These are phyloP conservation scores for Trichophyton benhamiae DNA, from an alignment of 2,329 filamentous ascomycete genomes.

Conservation along the genomic window DNA sequence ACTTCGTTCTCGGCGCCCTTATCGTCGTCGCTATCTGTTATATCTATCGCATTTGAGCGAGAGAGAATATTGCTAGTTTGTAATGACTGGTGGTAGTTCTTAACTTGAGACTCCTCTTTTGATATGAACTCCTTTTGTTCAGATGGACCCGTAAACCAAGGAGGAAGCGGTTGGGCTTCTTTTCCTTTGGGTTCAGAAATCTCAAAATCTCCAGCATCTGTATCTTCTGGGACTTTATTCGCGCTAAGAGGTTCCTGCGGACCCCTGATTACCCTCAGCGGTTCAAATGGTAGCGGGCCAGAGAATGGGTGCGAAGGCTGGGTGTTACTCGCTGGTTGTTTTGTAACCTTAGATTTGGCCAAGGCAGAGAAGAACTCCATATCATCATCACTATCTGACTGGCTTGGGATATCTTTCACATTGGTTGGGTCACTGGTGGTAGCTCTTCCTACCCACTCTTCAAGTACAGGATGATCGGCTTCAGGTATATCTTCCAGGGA, in stretches of 20 bases:
- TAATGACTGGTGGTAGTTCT: slow-evolving; percentile 16
- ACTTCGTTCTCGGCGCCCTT: neutral
- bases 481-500: slow-evolving; percentile 50
- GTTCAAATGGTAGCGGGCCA: slow-evolving; percentile 84
- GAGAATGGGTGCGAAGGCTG: slow-evolving; percentile 48
- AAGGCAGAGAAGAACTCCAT: slow-evolving; percentile 68
- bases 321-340: slow-evolving; percentile 31
- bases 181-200: slow-evolving; percentile 20
- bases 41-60: slow-evolving; percentile 6
- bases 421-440: slow-evolving; percentile 13
- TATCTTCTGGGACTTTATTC: slow-evolving; percentile 42
- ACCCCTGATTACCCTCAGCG: slow-evolving; percentile 38
- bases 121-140: slow-evolving; percentile 23
- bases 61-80: slow-evolving; percentile 16
- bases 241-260: slow-evolving; percentile 28
- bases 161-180: slow-evolving; percentile 28
- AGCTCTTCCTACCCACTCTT: neutral
- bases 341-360: slow-evolving; percentile 54
- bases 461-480: slow-evolving; percentile 25
- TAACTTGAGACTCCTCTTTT: slow-evolving; percentile 18
- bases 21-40: slow-evolving; percentile 8
- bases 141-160: slow-evolving; percentile 35
- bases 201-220: slow-evolving; percentile 53
- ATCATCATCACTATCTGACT: slow-evolving; percentile 43
- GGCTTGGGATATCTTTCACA: slow-evolving; percentile 17